Evolutionary conservation across 768 basidiomycete genomes (phyloP).

Genomic region (Trichaptum fuscoviolaceum): DNA sequence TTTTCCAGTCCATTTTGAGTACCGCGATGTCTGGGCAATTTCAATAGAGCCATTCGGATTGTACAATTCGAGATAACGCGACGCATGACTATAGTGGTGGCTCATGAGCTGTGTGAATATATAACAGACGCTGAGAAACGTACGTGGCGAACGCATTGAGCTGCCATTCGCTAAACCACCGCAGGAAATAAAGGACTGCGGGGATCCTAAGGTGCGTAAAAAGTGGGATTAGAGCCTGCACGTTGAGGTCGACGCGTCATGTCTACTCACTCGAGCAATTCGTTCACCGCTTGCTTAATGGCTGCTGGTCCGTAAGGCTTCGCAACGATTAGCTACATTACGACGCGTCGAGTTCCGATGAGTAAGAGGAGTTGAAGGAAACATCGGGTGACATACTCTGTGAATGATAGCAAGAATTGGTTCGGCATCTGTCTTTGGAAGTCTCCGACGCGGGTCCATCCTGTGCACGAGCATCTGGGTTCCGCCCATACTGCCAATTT

Average conservation of each 20-base stretch:
- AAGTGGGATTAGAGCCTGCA: constrained; percentile 18
- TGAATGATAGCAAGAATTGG: constrained; percentile 67
- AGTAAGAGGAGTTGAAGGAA: not conserved
- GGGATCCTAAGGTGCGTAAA: constrained; percentile 45
- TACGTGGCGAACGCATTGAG: constrained; percentile 91
- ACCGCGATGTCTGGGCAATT: constrained; percentile 84
- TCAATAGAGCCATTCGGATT: constrained; percentile 79
- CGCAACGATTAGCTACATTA: not conserved
- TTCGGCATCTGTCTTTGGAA: constrained; percentile 68
- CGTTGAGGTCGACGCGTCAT: constrained; percentile 18
- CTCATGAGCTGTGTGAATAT: constrained; percentile 19
- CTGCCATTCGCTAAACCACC: constrained; percentile 73
- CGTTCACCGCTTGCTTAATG: constrained; percentile 70
- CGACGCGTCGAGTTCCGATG: not conserved
- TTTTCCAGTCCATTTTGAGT: constrained; percentile 83
- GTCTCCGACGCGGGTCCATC: constrained; percentile 73
- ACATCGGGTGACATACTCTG: constrained; percentile 51
- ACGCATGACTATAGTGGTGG: constrained; percentile 61
- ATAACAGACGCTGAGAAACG: constrained; percentile 33
- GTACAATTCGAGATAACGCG: constrained; percentile 85
- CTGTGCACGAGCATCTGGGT: constrained; percentile 86
- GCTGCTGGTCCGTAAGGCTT: constrained; percentile 21
- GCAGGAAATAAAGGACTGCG: constrained; percentile 73
- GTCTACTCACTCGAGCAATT: constrained; percentile 62
- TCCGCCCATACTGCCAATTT: constrained; percentile 63